Conservation (phyloP, 176 grass and related monocot genomes). For the Eragrostis curvula region DNA sequence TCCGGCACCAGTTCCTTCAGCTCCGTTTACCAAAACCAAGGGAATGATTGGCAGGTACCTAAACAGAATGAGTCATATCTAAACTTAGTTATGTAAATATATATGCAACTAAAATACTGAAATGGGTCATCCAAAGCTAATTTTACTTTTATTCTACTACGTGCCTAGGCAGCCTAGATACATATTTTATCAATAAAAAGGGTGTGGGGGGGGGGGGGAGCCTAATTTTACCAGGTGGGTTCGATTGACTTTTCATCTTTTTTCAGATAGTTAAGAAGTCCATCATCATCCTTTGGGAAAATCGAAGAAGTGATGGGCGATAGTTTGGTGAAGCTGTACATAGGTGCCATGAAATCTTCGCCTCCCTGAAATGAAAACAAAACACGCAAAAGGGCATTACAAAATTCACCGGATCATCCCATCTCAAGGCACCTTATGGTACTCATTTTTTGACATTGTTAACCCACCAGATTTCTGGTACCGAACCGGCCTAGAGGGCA, state of each 20-base stretch:
- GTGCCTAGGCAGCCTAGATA: too few relatives aligned
- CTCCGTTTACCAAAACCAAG: constrained; percentile 90
- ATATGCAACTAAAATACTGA: too few relatives aligned
- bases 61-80: constrained; percentile 5
- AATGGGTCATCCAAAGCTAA: neutral
- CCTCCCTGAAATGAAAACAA: constrained; percentile 59
- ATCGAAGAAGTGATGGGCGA: constrained; percentile 59
- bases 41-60: constrained; percentile 94
- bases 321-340: constrained; percentile 73
- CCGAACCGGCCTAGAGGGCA: constrained; percentile 79
- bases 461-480: constrained; percentile 61
- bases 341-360: constrained; percentile 77
- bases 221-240: constrained; percentile 74
- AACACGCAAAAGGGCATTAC: neutral
- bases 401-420: neutral
- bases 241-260: constrained; percentile 90
- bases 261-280: constrained; percentile 76
- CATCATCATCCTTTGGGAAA: constrained; percentile 87
- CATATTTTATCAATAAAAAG: too few relatives aligned
- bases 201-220: too few relatives aligned
- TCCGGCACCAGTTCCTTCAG: constrained; percentile 90
- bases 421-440: neutral
- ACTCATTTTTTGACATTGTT: neutral
- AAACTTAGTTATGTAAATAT: too few relatives aligned
- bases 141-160: too few relatives aligned